phyloP scores from a whole-genome alignment of 1,139 yeast species.

The Magnusiomyces fungicola region DNA sequence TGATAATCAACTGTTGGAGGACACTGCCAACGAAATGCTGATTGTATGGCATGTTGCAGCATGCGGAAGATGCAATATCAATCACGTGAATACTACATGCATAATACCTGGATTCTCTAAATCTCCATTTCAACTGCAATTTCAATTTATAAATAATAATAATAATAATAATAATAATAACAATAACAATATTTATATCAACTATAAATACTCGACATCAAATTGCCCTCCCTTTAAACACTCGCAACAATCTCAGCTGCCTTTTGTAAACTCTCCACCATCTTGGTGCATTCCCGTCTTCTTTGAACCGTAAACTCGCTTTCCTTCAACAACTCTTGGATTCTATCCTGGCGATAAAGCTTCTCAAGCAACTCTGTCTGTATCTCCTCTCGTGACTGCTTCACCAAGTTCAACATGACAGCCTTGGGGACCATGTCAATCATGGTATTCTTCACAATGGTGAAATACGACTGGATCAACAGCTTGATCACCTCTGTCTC shows the following conservation, averaged over 20 bases:
- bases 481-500: constrained; percentile 96
- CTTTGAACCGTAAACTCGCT: constrained; percentile 89
- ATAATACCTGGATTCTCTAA: too few relatives aligned
- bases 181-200: too few relatives aligned
- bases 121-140: too few relatives aligned
- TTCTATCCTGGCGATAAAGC: constrained; percentile 68
- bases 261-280: constrained; percentile 84
- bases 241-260: constrained; percentile 90
- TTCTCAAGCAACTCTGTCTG: constrained; percentile 86
- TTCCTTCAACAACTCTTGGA: constrained; percentile 78
- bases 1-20: too few relatives aligned
- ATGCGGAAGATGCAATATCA: too few relatives aligned
- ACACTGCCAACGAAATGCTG: too few relatives aligned
- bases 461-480: constrained; percentile 80
- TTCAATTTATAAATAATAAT: too few relatives aligned
- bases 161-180: too few relatives aligned
- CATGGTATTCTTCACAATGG: constrained; percentile 88
- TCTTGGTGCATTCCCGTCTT: constrained; percentile 88
- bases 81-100: too few relatives aligned
- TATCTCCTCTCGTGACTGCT: constrained; percentile 74
- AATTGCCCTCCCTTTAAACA: too few relatives aligned
- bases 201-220: too few relatives aligned
- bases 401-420: constrained; percentile 83
- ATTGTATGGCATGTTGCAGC: too few relatives aligned
- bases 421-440: constrained; percentile 94